Base-by-base conservation (phyloP, 2,329 filamentous ascomycete species). In the Acrocalymma vagum region DNA sequence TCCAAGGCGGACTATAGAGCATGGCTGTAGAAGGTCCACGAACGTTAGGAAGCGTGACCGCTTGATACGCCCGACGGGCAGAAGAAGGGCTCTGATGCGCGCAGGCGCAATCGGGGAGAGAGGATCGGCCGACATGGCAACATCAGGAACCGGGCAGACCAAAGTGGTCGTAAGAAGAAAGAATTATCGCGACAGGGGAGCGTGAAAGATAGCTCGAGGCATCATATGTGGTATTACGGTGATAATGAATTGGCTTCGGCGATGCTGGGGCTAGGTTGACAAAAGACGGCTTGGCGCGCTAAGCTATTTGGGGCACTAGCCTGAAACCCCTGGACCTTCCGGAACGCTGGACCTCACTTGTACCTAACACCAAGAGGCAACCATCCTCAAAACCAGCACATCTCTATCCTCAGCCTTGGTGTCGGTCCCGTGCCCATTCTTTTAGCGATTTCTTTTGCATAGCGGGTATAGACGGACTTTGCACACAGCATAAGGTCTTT, bases 91-190 rank as follows among this genome's bases (percentile, higher is more conserved):
- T 76, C 89, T 88, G 66, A 97, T 84, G 80, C 89, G 88, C 75
- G 91, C 93, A 68, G 91, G 91, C 72, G 92, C 88, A 76, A 92
- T 85, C 72, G 93, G 91, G 70, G 92, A 88, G 70, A 96, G 83
- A 72, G 89, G 86, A 78, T 96, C 93, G 74, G 88, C 81, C 76
- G 83, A 86, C 91, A 95, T 95, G 67, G 74, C 87, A 78, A 72
- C 75, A 77, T 78, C 59, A 65, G 68, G 47, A 52, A 51, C 28
- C 34, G 31, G 27, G 30, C 17, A 38, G 51, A 59, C 52, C 43
- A 27, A 33, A n/a, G 20, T 34, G 55, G 53, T 49, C 58, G 42
- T 38, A 31, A 33, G 42, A 22, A 31, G 13, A 30, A 31, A 24
- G 25, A 20, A 45, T 36, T 53, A 55, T 48, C 32, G 49, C 25